These are phyloP conservation scores for Sclerotinia borealis DNA, from an alignment of 2,329 filamentous ascomycete genomes.

Conservation along the genomic window DNA sequence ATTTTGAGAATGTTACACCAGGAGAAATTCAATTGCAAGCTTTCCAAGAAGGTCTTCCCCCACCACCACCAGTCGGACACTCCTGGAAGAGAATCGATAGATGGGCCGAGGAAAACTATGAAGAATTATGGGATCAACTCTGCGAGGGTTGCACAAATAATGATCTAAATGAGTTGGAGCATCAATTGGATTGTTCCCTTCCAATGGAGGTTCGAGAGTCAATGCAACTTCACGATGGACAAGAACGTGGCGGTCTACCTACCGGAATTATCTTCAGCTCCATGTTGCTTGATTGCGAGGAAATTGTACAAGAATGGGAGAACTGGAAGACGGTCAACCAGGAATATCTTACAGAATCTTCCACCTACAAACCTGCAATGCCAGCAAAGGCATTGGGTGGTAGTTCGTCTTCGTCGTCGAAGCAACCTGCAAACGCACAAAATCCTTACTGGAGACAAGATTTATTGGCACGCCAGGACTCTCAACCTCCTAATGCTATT, in stretches of 20 bases:
- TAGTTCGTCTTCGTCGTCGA: constrained; percentile 60
- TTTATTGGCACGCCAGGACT: constrained; percentile 77
- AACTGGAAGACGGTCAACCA: constrained; percentile 94
- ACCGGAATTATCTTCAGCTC: constrained; percentile 89
- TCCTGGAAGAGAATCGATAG: constrained; percentile 92
- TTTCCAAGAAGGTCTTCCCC: constrained; percentile 86
- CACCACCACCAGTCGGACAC: constrained; percentile 78
- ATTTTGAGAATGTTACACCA: constrained; percentile 63
- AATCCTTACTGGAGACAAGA: constrained; percentile 75
- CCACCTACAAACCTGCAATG: constrained; percentile 52
- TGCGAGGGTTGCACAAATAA: constrained; percentile 89
- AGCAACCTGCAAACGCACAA: constrained; percentile 47
- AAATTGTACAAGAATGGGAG: constrained; percentile 95
- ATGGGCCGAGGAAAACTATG: constrained; percentile 93
- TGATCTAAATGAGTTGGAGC: constrained; percentile 93
- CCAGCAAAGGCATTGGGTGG: constrained; percentile 69
- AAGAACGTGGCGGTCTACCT: constrained; percentile 84
- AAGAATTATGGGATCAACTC: constrained; percentile 87
- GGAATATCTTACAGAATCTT: constrained; percentile 61
- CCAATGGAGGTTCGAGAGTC: constrained; percentile 93
- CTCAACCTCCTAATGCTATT: constrained; percentile 76
- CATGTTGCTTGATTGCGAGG: constrained; percentile 96
- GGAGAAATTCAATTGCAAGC: constrained; percentile 96
- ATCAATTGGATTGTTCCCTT: constrained; percentile 88
- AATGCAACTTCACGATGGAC: constrained; percentile 86